Base-by-base conservation (phyloP, 2,329 filamentous ascomycete genomes). In the Cladosporium halotolerans region DNA sequence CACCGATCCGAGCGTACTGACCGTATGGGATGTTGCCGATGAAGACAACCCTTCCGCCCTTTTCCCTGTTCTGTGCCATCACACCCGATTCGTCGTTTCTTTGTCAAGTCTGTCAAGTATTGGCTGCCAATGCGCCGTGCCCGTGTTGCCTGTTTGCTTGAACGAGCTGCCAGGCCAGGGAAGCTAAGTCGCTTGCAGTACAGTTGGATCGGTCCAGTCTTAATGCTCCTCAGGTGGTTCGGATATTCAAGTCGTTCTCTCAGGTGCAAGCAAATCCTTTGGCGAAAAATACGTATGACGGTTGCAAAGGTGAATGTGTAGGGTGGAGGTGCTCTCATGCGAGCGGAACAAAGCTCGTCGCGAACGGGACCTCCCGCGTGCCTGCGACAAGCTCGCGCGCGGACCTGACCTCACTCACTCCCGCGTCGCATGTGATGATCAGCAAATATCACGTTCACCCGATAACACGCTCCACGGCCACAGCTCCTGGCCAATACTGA, bases 1-100 rank as follows among this genome's bases (percentile, higher is more conserved):
- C 7, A 4, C 6, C 18, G 9, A 8, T 16, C 39, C 18, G 4
- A 28, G 18, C 2, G 6, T 19, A 63, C 72, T 60, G 72, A 85
- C 85, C 87, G 72, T 90, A 91, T n/a, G 85, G 84, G 61, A 89
- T 90, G 66, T 92, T 91, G 60, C 88, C 88, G 55, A 92, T 87
- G 69, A 93, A 93, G 56, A 92, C 86, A 28, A 90, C 86, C 57
- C 86, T 82, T 13, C 86, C 88, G 10, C 83, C 85, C 67, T 84
- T 85, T 72, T 89, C 88, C 63, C 79, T 64, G 45, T 41, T 59
- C 47, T 44, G 40, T n/a, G 44, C 38, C 42, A 54, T 48, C 31
- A 4, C 23, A 8, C 36, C 19, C n/a, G 16, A 19, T 33, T 5
- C 7, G 23, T 28, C 23, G 23, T 28, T 7, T 7, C 23, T 7